Base-by-base conservation (phyloP, 345 rosid genomes). In the Euphorbia lathyris region DNA sequence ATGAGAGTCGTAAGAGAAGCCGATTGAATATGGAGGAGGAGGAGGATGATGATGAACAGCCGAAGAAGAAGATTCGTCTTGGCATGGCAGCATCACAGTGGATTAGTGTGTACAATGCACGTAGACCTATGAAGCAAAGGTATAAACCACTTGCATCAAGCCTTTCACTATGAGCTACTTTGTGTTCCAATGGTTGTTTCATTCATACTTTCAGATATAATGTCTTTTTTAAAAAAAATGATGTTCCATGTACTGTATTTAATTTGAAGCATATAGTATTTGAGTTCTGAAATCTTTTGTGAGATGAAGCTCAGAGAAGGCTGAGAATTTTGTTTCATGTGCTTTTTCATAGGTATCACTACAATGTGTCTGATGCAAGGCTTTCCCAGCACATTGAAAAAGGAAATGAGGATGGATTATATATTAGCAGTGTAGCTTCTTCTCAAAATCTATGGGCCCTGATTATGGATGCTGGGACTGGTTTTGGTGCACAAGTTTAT, bases 81-180 rank as follows among this genome's bases (percentile, higher is more conserved):
- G 97, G 98, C 45, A 91, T 86, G 84, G 93, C 97, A 10, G 96
- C 98, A 69, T 86, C 89, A 19, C 98, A 94, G 76, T 91, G 98
- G 97, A 85, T 90, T 66, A 91, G 93, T 68, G 96, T 94, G 59
- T 90, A 94, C 76, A 90, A 86, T 80, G 93, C 97, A 30, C 96
- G 90, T 42, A 90, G 88, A 64, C 96, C 98, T 55, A 94, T 94
- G 97, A 94, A 94, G 83, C 98, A 94, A 75, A 83, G 97, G 95
- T 90, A 76, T 58, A n/a, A 29, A 22, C 52, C 8, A 30, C 42
- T 26, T 45, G 40, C n/a, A 48, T 66, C 8, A 58, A 25, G 55
- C 73, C 20, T 58, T 66, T 64, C 70, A 26, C 71, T 19, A 2
- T 63, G 20, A 19, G 36, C 16, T 63, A 47, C 22, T 32, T 9